A percentile compares a stretch with the other conserved stretches of the same genome.
Conservation (phyloP, 306 rosid species). For the Quillaja saponaria region DNA sequence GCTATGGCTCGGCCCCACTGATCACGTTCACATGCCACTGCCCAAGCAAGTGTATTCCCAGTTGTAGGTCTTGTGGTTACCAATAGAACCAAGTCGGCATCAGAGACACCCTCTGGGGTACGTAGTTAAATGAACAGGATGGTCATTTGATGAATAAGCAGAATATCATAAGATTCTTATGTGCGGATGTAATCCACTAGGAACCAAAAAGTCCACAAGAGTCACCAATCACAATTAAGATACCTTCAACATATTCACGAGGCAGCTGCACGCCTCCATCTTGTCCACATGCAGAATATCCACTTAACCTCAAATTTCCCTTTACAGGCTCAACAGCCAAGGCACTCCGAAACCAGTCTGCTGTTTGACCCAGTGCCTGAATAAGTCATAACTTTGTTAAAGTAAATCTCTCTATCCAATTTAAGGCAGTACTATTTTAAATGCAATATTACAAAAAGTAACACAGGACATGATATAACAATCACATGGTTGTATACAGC, state of each 20-base stretch:
- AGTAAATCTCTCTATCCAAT: constrained; percentile 26
- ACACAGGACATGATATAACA: constrained; percentile 12
- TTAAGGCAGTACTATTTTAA: constrained; percentile 12
- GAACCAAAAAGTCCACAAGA: constrained; percentile 18
- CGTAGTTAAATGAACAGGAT: constrained; percentile 17
- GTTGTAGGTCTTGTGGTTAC: constrained; percentile 98
- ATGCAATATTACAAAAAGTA: neutral
- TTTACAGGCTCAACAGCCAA: constrained; percentile 95
- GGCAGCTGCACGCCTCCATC: constrained; percentile 99
- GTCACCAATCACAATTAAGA: constrained; percentile 18
- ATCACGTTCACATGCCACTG: constrained; percentile 99
- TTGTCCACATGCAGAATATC: constrained; percentile 98
- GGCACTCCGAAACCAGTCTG: constrained; percentile 92
- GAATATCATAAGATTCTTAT: too few relatives aligned
- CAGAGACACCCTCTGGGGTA: constrained; percentile 74
- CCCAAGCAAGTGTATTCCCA: constrained; percentile 99
- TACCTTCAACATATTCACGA: constrained; percentile 88
- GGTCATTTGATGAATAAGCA: too few relatives aligned
- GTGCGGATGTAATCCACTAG: neutral
- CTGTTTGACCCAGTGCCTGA: constrained; percentile 96
- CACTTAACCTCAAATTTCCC: constrained; percentile 90
- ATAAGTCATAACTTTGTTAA: constrained; percentile 20
- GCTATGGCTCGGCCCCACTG: constrained; percentile 99
- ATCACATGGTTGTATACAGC: neutral
- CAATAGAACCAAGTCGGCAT: constrained; percentile 91